Conservation (phyloP, 2,329 filamentous ascomycete genomes). For the Fusarium napiforme region DNA sequence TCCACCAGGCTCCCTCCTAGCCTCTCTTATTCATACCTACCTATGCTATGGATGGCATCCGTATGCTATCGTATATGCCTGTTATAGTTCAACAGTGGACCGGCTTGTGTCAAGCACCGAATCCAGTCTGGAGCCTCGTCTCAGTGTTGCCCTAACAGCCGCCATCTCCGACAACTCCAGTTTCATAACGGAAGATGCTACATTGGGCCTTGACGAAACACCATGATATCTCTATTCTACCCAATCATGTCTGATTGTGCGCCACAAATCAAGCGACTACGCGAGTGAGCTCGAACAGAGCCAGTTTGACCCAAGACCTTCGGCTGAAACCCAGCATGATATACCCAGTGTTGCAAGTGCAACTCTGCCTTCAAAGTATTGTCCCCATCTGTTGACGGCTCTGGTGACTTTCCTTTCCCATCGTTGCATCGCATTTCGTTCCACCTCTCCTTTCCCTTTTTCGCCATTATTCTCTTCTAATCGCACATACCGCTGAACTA, state of each 20-base stretch:
- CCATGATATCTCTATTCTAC: constrained; percentile 14
- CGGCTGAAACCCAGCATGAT: constrained; percentile 36
- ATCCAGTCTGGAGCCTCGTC: constrained; percentile 24
- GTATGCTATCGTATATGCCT: constrained; percentile 7
- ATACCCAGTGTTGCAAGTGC: constrained; percentile 33
- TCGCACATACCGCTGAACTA: constrained; percentile 26
- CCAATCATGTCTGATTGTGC: constrained; percentile 39
- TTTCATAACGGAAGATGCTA: constrained; percentile 58
- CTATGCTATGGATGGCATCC: constrained; percentile 1
- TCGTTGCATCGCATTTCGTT: constrained; percentile 25
- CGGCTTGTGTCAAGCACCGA: constrained; percentile 23
- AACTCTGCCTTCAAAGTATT: constrained; percentile 20
- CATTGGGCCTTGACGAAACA: constrained; percentile 32
- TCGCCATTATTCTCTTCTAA: constrained; percentile 25
- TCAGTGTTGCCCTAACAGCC: constrained; percentile 41
- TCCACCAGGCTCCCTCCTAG: not conserved
- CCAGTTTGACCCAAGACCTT: constrained; percentile 42
- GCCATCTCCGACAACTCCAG: constrained; percentile 55
- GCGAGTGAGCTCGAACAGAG: constrained; percentile 41
- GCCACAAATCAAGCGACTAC: constrained; percentile 24
- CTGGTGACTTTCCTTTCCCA: constrained; percentile 9
- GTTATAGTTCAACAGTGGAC: constrained; percentile 19
- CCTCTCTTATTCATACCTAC: constrained; percentile 3
- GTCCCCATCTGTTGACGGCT: constrained; percentile 12
- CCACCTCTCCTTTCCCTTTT: constrained; percentile 26